Percentiles rank a stretch among this genome's conserved stretches.
These are phyloP conservation scores for Paecilomyces formosus DNA, from an alignment of 2,329 filamentous ascomycete genomes.

Conservation along the genomic window DNA sequence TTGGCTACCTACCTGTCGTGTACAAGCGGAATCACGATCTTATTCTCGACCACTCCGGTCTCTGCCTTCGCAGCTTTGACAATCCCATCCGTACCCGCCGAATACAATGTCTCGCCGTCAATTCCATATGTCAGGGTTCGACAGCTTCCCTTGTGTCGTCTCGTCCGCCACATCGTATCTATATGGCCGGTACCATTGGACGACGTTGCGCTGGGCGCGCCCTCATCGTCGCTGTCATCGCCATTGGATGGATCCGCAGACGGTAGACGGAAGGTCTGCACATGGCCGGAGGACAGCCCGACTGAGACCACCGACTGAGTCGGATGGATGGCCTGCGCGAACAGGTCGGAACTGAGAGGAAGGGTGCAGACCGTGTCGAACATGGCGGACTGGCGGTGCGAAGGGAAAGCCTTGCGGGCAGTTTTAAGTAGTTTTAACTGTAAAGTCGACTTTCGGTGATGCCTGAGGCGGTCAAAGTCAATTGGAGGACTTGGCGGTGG, in stretches of 20 bases:
- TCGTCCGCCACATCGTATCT: slow-evolving; percentile 77
- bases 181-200: slow-evolving; percentile 65
- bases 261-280: slow-evolving; percentile 72
- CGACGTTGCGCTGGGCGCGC: slow-evolving; percentile 30
- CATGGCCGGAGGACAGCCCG: slow-evolving; percentile 76
- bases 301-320: slow-evolving; percentile 76
- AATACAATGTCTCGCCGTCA: slow-evolving; percentile 64
- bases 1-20: slow-evolving; percentile 31
- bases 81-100: slow-evolving; percentile 55
- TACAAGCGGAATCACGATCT: slow-evolving; percentile 63
- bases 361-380: slow-evolving; percentile 89
- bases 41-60: slow-evolving; percentile 65
- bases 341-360: slow-evolving; percentile 77
- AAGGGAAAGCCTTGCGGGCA: too few species aligned
- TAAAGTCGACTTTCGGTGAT: slow-evolving; percentile 1
- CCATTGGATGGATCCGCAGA: slow-evolving; percentile 46
- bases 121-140: slow-evolving; percentile 68
- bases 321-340: slow-evolving; percentile 81
- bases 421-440: too few species aligned
- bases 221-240: slow-evolving; percentile 44
- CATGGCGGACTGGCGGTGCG: slow-evolving; percentile 44
- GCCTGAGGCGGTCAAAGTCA: slow-evolving; percentile 3
- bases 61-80: slow-evolving; percentile 53
- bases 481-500: not conserved
- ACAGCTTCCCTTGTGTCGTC: slow-evolving; percentile 90